phyloP scores from a whole-genome alignment of 495 filamentous ascomycete genomes.

The Talaromyces trachyspermus region DNA sequence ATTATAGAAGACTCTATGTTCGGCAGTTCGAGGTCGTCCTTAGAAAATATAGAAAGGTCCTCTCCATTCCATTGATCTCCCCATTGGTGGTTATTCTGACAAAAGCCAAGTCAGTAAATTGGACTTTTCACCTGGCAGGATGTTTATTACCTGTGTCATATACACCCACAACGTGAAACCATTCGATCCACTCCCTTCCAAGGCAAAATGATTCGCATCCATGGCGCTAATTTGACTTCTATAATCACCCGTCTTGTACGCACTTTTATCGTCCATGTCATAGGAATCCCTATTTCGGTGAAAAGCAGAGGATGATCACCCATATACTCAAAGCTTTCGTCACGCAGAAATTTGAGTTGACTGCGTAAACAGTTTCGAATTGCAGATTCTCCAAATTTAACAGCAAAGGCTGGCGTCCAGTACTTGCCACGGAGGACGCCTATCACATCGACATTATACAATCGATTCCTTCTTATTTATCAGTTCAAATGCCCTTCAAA shows the following conservation, averaged over 20 bases:
- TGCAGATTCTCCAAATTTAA: slow-evolving; percentile 89
- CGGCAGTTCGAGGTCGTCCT: slow-evolving; percentile 67
- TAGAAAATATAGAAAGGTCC: slow-evolving; percentile 82
- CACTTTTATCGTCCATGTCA: slow-evolving; percentile 94
- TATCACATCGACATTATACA: slow-evolving; percentile 94
- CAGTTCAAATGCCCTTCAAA: slow-evolving; percentile 9
- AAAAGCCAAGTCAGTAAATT: slow-evolving; percentile 1
- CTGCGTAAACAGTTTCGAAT: slow-evolving; percentile 92
- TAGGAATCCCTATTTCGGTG: slow-evolving; percentile 98
- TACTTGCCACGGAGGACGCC: slow-evolving; percentile 87
- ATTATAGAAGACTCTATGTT: slow-evolving; percentile 21
- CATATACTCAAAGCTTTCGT: slow-evolving; percentile 87
- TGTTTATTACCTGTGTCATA: slow-evolving; percentile 51
- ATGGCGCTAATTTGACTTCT: slow-evolving; percentile 87
- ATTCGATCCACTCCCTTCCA: slow-evolving; percentile 73
- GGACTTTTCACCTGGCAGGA: background rate
- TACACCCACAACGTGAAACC: slow-evolving; percentile 92
- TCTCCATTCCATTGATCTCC: slow-evolving; percentile 98
- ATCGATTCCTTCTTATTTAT: slow-evolving; percentile 55
- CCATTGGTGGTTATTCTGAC: slow-evolving; percentile 75
- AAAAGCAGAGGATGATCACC: slow-evolving; percentile 85
- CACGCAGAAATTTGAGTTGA: slow-evolving; percentile 77
- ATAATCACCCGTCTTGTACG: slow-evolving; percentile 95
- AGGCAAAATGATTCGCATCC: slow-evolving; percentile 92
- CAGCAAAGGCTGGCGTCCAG: slow-evolving; percentile 74